These are phyloP conservation scores for Tolypocladium endophyticum DNA, from an alignment of 2,329 filamentous ascomycete species.

Conservation along the genomic window DNA sequence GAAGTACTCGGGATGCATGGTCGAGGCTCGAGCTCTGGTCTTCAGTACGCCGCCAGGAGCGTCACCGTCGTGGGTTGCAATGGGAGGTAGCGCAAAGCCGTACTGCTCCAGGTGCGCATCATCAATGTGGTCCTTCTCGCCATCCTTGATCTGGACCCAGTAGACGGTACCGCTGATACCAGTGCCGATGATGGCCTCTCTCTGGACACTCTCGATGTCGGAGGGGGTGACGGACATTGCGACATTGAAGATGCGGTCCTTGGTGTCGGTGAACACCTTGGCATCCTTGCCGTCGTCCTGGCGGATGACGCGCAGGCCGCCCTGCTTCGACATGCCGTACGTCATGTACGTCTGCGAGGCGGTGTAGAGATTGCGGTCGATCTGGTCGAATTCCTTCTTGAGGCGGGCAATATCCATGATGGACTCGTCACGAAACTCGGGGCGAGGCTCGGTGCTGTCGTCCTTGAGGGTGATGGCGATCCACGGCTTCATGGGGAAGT, in stretches of 20 bases:
- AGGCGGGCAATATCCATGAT: conserved; percentile 88
- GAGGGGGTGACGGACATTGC: conserved; percentile 62
- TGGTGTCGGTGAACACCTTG: conserved; percentile 82
- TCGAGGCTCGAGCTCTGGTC: conserved; percentile 86
- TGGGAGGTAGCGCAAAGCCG: conserved; percentile 81
- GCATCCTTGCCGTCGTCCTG: conserved; percentile 89
- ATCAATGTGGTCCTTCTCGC: conserved; percentile 69
- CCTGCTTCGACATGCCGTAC: conserved; percentile 88
- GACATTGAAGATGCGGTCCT: conserved; percentile 92
- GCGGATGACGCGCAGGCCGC: conserved; percentile 83
- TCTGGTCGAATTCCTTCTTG: conserved; percentile 96
- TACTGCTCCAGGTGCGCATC: conserved; percentile 71
- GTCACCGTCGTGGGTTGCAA: conserved; percentile 78
- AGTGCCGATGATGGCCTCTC: conserved; percentile 81
- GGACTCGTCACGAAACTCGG: conserved; percentile 63
- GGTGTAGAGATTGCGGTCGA: conserved; percentile 85
- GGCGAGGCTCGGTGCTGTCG: conserved; percentile 41
- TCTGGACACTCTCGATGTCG: conserved; percentile 44
- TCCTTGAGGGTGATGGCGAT: conserved; percentile 72
- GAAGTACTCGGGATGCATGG: conserved; percentile 84
- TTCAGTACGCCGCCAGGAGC: conserved; percentile 87
- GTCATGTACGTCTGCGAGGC: conserved; percentile 87
- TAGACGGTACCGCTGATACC: conserved; percentile 95
- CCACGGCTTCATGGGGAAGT: conserved; percentile 95
- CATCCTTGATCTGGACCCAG: conserved; percentile 74